Evolutionary conservation across 371 early-diverging fungal genomes (phyloP).

Genomic region (Mortierella sp.): DNA sequence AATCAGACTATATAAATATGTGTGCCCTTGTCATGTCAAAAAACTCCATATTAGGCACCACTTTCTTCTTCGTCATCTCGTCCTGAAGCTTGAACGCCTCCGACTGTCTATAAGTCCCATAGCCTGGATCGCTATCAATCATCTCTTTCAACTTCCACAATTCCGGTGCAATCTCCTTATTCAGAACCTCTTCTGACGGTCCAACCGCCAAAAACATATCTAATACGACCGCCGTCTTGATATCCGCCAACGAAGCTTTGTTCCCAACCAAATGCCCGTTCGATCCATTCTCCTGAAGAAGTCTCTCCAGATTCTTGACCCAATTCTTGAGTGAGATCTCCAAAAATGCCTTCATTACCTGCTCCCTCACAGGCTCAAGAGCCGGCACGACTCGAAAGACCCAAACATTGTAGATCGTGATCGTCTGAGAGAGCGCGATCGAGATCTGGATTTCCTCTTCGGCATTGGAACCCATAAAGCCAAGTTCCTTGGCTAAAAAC

Average conservation of each 20-base stretch:
- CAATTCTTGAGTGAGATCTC: constrained; percentile 19
- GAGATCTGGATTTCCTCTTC: constrained; percentile 35
- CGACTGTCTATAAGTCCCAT: constrained; percentile 17
- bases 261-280: constrained; percentile 27
- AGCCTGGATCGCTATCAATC: constrained; percentile 18
- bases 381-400: constrained; percentile 27
- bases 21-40: constrained; percentile 24
- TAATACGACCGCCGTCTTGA: constrained; percentile 30
- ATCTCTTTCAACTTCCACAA: constrained; percentile 27
- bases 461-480: constrained; percentile 17
- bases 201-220: constrained; percentile 23
- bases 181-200: constrained; percentile 1
- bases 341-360: constrained; percentile 11
- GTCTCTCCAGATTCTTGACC: constrained; percentile 18
- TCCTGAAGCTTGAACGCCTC: constrained; percentile 19
- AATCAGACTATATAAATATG: no score
- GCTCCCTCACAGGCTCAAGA: constrained; percentile 7
- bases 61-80: constrained; percentile 13
- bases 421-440: constrained; percentile 17
- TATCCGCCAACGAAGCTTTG: constrained; percentile 26
- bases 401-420: constrained; percentile 20
- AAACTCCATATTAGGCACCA: constrained; percentile 9
- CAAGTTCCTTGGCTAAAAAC: constrained; percentile 28
- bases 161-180: constrained; percentile 2
- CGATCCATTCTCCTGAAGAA: constrained; percentile 15